Base-by-base conservation (phyloP, 345 rosid genomes). In the Laguncularia racemosa region DNA sequence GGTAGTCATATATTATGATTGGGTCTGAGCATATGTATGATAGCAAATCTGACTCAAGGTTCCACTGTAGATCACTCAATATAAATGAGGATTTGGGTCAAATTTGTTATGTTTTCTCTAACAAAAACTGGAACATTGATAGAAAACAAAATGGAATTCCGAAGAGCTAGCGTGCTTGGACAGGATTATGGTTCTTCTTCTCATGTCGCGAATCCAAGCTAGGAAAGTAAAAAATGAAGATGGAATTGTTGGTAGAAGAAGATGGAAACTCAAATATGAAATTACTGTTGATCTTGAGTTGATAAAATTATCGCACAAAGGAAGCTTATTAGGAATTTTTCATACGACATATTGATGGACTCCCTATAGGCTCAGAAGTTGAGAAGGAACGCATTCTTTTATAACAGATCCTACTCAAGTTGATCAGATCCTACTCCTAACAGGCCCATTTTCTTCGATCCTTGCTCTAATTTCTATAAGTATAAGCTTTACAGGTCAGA, bases 71-170 rank as follows among this genome's bases (percentile, higher is more conserved):
- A 74, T 77, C 89, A 6, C 68, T 86, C 78, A 86, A 83, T 68
- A 83, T 86, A 68, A 83, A 86, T 67, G 95, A 86, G 75, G 95
- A 86, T 63, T 69, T 83, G 77, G 95, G 89, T 62, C 95, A 86
- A 72, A 60, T 83, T 71, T 82, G 86, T 8, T 83, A 83, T 68
- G 63, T 86, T 20, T 86, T 86, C 63, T 86, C 93, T 4, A 89
- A 86, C 69, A 86, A 86, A n/a, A 78, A 86, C 93, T 4, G 93
- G 93, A 58, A 86, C 93, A 43, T 80, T 86, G 21, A 86, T 89
- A 7, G 79, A 86, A 67, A 86, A 83, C 72, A 86, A 83, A 66
- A 86, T 86, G 93, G 86, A 80, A 68, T 86, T 86, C 55, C 78
- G 44, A 50, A 78, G 60, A 65, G 93, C 89, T 60, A 83, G 85